Base-by-base conservation (phyloP, 768 basidiomycete genomes). In the Agrocybe chaxingu region DNA sequence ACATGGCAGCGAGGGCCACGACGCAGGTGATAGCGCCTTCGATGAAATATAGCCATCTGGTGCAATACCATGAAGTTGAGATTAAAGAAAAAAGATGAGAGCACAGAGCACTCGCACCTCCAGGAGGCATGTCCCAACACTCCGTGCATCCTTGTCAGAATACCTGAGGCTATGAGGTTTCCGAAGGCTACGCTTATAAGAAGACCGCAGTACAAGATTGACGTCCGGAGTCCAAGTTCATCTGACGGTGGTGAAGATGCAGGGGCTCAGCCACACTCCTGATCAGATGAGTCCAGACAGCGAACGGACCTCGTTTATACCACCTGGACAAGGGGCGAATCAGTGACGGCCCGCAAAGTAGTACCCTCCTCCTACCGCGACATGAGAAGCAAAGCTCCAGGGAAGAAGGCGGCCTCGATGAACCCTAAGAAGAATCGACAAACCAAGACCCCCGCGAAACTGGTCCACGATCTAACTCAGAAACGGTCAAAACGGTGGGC, bases 141-240 rank as follows among this genome's bases (percentile, higher is more conserved):
- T 3, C 86, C 87, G 16, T 88, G 74, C 86, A 92, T 87, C 8
- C 72, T 72, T 53, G 75, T 74, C 18, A 92, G 74, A 45, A 92
- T 86, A 1, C 79, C 87, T 32, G 87, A 86, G 4, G 89, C 88
- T 50, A 92, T 77, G n/a, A 92, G 70, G 1, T 86, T 74, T 0
- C 90, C 89, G 58, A 92, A 90, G 0, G 87, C 89, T 66, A 91
- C 92, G 50, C 82, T 84, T 51, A 90, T 82, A 19, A 92, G 72
- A 59, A 77, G 82, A 7, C 90, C 89, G 55, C 86, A 87, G 43
- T 74, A 82, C 30, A 90, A 70, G 40, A 87, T 63, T 3, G 85
- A 85, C 4, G 79, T 86, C 43, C 87, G 76, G 32, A 81, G 67
- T 16, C 85, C 89, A 38, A 91, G 71, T 63, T 92, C 89, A 42